phyloP scores from a whole-genome alignment of 352 stramenopile species.

The Pythium brachiatum region DNA sequence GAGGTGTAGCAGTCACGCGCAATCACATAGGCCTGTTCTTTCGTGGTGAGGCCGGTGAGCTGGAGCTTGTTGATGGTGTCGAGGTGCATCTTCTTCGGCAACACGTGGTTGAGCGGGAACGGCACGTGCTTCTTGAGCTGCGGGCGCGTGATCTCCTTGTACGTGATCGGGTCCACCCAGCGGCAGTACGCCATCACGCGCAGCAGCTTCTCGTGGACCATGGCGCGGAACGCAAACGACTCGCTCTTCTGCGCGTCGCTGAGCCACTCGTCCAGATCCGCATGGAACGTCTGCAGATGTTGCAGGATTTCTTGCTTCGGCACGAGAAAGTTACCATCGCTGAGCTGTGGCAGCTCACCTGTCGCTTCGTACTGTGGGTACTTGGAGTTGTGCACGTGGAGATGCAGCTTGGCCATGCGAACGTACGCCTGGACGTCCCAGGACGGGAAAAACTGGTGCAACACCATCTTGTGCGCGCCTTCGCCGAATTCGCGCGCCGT shows the following conservation, averaged over 20 bases:
- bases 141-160: conserved; percentile 79
- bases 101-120: conserved; percentile 78
- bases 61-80: conserved; percentile 61
- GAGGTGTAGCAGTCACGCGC: conserved; percentile 83
- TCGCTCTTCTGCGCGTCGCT: conserved; percentile 72
- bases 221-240: conserved; percentile 77
- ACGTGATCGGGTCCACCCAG: conserved; percentile 83
- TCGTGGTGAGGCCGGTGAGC: conserved; percentile 52
- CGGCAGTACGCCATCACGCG: conserved; percentile 81
- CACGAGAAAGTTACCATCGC: conserved; percentile 84
- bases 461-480: conserved; percentile 34
- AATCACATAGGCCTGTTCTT: conserved; percentile 81
- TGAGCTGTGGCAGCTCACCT: conserved; percentile 77
- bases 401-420: conserved; percentile 62
- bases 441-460: conserved; percentile 83
- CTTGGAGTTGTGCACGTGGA: conserved; percentile 86
- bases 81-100: conserved; percentile 85
- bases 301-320: conserved; percentile 83
- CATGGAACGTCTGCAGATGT: conserved; percentile 87
- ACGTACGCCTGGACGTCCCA: conserved; percentile 87
- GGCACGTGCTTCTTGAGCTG: conserved; percentile 80
- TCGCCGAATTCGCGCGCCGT: conserved; percentile 66
- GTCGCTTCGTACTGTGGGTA: conserved; percentile 82
- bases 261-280: conserved; percentile 72
- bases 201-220: conserved; percentile 82